Base-by-base conservation (phyloP, 176 grass and related monocot species). In the Eragrostis curvula region DNA sequence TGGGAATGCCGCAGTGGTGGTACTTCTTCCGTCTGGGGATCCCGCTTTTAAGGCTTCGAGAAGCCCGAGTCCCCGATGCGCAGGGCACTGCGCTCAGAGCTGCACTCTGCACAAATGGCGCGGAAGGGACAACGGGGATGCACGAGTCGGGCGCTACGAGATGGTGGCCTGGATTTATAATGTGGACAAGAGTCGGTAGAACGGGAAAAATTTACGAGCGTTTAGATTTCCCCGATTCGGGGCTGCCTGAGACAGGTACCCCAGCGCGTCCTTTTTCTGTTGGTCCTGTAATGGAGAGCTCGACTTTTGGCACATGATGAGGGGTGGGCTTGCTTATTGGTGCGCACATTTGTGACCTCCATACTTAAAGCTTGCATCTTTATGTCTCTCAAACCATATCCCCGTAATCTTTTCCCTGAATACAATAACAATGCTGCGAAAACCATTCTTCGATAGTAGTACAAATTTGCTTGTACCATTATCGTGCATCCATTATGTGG, bases 1-100 rank as follows among this genome's bases (percentile, higher is more conserved):
- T 44, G n/a, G 60, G 63, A 79, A 79, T 52, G 61, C 28, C 30
- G 51, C 20, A 28, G 76, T 13, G 43, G 75, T 15, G 11, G 51
- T 59, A 61, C 20, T 80, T 18, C 78, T 41, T 12, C 27, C 41
- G 65, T 29, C 61, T 42, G 63, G 24, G 47, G n/a, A n/a, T 60
- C 69, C 27, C 61, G 84, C 82, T 70, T 66, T 88, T 85, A 71
- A 85, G 80, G 84, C 87, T 92, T 83, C 64, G 74, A 88, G 81
- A 85, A 88, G 51, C 60, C 73, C 71, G 65, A 74, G 50, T 24
- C 57, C 59, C 85, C 49, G 27, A 70, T 15, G 75, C 52, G 43
- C 18, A 73, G 72, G 66, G 42, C 66, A 57, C 77, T 67, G 42
- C 66, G 65, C 77, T 67, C 85, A 50, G 70, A 85, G 62, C 79